A percentile compares a stretch with the other conserved stretches of the same genome.
Conservation (phyloP, 495 filamentous ascomycete species). For the Neurospora tetrasperma region DNA sequence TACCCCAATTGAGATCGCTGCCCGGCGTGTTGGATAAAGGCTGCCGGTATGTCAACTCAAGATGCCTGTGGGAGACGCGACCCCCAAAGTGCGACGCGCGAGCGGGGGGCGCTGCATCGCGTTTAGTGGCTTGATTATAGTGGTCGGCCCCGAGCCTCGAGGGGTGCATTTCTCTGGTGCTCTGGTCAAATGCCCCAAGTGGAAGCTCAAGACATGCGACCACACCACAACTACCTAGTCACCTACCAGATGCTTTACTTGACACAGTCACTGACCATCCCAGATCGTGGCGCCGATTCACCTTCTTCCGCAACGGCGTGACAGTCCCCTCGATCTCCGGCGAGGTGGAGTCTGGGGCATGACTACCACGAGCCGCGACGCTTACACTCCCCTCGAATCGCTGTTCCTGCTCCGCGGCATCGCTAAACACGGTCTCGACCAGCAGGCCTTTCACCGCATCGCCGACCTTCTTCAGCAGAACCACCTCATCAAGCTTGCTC, state of each 20-base stretch:
- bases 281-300: conserved; percentile 44
- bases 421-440: conserved; percentile 51
- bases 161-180: not conserved
- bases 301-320: conserved; percentile 32
- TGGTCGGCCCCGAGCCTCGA: not conserved
- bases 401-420: conserved; percentile 85
- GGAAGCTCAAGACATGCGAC: not conserved
- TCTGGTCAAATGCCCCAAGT: not conserved
- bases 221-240: not conserved
- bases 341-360: conserved; percentile 46
- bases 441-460: conserved; percentile 57
- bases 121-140: not conserved
- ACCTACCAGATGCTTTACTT: not conserved
- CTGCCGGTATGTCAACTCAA: conserved; percentile 15
- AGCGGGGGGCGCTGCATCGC: not conserved
- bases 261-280: conserved; percentile 6
- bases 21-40: conserved; percentile 12
- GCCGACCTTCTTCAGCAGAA: conserved; percentile 66
- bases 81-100: not conserved
- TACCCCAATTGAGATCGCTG: not conserved
- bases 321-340: conserved; percentile 45
- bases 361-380: conserved; percentile 40
- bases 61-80: not conserved
- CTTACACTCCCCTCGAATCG: conserved; percentile 78
- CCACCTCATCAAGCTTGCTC: conserved; percentile 53